Percentiles rank a stretch among this genome's conserved stretches.
Conservation (phyloP, 2,329 filamentous ascomycete genomes). For the Aspergillus sp. region DNA sequence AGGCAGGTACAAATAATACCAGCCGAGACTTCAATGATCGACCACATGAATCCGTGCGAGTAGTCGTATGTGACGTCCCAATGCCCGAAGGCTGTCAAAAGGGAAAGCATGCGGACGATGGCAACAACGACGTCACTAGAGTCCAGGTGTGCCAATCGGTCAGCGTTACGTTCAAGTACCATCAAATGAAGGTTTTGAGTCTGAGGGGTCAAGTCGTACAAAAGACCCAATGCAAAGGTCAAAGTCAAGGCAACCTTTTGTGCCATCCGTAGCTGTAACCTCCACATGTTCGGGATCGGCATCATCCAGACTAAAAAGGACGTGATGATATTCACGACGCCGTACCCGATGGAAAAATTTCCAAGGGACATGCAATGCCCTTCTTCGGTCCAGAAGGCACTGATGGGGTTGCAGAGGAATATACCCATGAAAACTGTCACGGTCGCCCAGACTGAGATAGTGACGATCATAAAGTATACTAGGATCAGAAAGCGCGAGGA, state of each 20-base stretch:
- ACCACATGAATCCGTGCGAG: slow-evolving; percentile 2
- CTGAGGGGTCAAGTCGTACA: background rate
- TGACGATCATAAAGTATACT: background rate
- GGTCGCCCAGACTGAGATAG: background rate
- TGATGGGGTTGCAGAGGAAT: slow-evolving; percentile 1
- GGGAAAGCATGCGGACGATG: background rate
- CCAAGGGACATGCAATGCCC: background rate
- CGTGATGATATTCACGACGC: background rate
- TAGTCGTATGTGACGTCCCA: slow-evolving; percentile 4
- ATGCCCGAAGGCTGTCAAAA: background rate
- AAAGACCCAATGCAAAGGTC: background rate
- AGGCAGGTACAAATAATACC: slow-evolving; percentile 2
- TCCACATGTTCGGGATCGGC: slow-evolving; percentile 5
- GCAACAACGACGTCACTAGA: background rate
- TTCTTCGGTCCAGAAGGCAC: slow-evolving; percentile 1
- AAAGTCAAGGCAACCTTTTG: slow-evolving; percentile 1
- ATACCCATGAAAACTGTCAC: background rate
- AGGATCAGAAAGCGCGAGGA: background rate
- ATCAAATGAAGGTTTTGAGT: no score
- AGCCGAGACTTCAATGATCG: slow-evolving; percentile 1
- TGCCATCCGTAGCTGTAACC: background rate
- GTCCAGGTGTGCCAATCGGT: background rate
- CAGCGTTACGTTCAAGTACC: background rate
- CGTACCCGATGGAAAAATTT: background rate
- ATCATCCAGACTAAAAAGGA: slow-evolving; percentile 1